Base-by-base conservation (phyloP, 2,329 filamentous ascomycete genomes). In the Aureobasidium zeae region DNA sequence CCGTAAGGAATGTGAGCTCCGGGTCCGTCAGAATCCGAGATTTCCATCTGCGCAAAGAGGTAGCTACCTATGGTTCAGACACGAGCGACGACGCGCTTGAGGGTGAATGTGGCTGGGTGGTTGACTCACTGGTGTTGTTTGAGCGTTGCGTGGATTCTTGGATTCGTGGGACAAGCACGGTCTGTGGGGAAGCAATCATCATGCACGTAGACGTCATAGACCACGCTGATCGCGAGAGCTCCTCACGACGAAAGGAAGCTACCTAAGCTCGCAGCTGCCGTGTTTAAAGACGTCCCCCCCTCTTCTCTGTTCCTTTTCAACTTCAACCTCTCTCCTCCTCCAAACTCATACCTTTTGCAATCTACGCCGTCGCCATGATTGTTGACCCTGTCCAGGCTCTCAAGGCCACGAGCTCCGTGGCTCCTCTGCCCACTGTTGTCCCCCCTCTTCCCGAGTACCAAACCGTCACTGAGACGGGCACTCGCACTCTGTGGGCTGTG, bases 401-500 rank as follows among this genome's bases (percentile, higher is more conserved):
- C 17, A 58, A 57, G 50, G 51, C 49, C 32, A 49, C 53, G 44
- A 50, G 49, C 31, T 49, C 51, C 34, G 48, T 51, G 10, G 39
- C 50, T 46, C 49, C 39, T 48, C 56, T 70, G 17, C 69, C 69
- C 17, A 62, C 66, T 20, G 61, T 71, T 32, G 32, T 66, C 16
- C 65, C 66, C 21, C 59, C 61, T 47, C 50, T 58, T n/a, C 56
- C 62, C 26, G 62, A 64, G 47, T 60, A 63, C 53, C 61, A 72
- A 56, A 52, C 58, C 45, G 63, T 58, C 49, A 55, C 55, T 44
- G 59, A 69, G 45, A 55, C 58, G 47, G 68, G 69, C 53, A 61
- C 61, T 51, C 61, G 61, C 54, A 67, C 68, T 31, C 65, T 71
- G 44, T 72, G 62, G 62, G 81, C 88, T 44, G 79, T 86, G 55